A percentile compares a stretch with the other conserved stretches of the same genome.
Evolutionary conservation across 2,329 filamentous ascomycete genomes (phyloP).

Genomic region (Phyllosticta ampelicida): DNA sequence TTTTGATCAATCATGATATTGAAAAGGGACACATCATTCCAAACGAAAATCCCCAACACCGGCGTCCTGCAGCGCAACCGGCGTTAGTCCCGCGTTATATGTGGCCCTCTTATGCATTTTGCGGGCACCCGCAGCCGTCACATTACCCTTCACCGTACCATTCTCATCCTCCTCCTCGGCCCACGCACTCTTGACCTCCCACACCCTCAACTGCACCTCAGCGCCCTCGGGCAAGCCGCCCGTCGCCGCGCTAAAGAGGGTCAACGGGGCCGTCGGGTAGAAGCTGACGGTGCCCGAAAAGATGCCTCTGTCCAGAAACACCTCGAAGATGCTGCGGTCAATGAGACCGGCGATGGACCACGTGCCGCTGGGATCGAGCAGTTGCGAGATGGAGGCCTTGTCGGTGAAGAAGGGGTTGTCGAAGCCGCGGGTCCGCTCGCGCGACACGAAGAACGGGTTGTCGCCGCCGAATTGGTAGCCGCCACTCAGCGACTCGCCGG

Average conservation of each 20-base stretch:
- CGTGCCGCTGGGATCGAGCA: constrained; percentile 19
- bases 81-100: constrained; percentile 1
- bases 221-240: constrained; percentile 27
- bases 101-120: neutral
- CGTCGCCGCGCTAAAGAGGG: constrained; percentile 26
- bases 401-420: constrained; percentile 43
- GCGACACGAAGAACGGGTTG: constrained; percentile 41
- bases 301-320: constrained; percentile 44
- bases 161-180: constrained; percentile 15
- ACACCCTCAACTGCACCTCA: constrained; percentile 29
- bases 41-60: too few species aligned
- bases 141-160: constrained; percentile 5
- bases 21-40: too few species aligned
- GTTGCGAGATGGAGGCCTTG: constrained; percentile 34
- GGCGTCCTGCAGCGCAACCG: too few species aligned
- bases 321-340: constrained; percentile 45
- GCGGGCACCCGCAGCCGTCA: neutral
- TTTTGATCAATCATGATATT: too few species aligned
- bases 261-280: constrained; percentile 37
- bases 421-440: constrained; percentile 39
- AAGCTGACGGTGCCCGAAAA: constrained; percentile 41
- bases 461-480: constrained; percentile 42
- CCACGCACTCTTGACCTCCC: constrained; percentile 31
- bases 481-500: constrained; percentile 39
- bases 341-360: constrained; percentile 40